Conservation (phyloP, 1,284 basidiomycete species). For the Neonothopanus nambi region DNA sequence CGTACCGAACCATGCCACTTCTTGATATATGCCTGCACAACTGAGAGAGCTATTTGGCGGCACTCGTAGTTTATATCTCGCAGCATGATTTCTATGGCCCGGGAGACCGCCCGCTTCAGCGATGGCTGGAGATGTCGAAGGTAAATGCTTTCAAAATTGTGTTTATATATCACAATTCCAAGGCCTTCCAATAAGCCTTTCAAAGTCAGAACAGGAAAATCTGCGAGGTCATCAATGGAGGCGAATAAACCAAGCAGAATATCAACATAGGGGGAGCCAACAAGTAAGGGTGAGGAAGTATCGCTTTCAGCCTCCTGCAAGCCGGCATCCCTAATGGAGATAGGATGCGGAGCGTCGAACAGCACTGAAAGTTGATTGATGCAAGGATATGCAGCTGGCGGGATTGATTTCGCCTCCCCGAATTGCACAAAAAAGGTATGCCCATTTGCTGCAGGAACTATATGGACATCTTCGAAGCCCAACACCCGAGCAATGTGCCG, state of each 20-base stretch:
- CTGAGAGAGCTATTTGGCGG: conserved; percentile 60
- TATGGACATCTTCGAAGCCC: conserved; percentile 53
- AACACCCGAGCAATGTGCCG: conserved; percentile 52
- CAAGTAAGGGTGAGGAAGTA: conserved; percentile 41
- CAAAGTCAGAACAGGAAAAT: conserved; percentile 50
- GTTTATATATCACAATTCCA: conserved; percentile 67
- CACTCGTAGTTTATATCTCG: conserved; percentile 62
- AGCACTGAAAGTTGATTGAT: conserved; percentile 55
- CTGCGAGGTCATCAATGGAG: conserved; percentile 40
- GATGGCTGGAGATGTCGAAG: conserved; percentile 52
- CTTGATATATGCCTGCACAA: conserved; percentile 61
- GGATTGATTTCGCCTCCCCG: conserved; percentile 42
- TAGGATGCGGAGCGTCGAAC: conserved; percentile 55
- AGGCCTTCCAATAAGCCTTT: conserved; percentile 63
- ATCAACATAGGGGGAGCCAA: conserved; percentile 66
- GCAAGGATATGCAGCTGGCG: conserved; percentile 50
- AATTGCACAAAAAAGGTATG: conserved; percentile 56
- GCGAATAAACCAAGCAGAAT: conserved; percentile 51
- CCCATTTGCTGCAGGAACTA: conserved; percentile 45
- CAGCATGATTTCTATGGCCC: conserved; percentile 51
- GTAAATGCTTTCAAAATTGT: conserved; percentile 58
- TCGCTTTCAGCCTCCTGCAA: conserved; percentile 52
- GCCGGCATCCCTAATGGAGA: conserved; percentile 48
- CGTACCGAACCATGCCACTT: conserved; percentile 55
- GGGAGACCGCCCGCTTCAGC: conserved; percentile 51